Evolutionary conservation across 257 asterid genomes (phyloP).

Genomic region (Misopates orontium): DNA sequence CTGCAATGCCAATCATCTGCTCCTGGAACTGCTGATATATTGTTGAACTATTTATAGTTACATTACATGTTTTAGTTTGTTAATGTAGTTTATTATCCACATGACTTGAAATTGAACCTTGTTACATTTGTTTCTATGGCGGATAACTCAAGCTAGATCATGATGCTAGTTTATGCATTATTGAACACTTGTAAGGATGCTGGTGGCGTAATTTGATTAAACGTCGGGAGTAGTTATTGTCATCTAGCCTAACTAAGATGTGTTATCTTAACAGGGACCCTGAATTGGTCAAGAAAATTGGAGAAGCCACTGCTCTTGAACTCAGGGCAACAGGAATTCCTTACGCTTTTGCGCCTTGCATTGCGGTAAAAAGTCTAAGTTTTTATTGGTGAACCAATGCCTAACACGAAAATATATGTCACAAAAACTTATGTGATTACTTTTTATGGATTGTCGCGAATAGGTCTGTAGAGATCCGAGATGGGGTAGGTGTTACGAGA

Average conservation of each 20-base stretch:
- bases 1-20: background rate
- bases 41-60: too few species aligned
- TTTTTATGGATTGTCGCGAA: background rate
- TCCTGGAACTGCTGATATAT: background rate
- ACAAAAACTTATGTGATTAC: background rate
- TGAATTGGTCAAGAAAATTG: slow-evolving; percentile 42
- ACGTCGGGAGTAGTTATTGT: too few species aligned
- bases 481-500: slow-evolving; percentile 58
- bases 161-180: too few species aligned
- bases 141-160: too few species aligned
- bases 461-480: slow-evolving; percentile 61
- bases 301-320: slow-evolving; percentile 61
- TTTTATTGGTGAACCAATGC: background rate
- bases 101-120: too few species aligned
- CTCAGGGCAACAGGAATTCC: slow-evolving; percentile 59
- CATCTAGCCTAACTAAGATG: too few species aligned
- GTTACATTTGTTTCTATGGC: too few species aligned
- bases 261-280: slow-evolving; percentile 40
- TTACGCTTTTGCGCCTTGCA: slow-evolving; percentile 57
- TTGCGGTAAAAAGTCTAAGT: slow-evolving; percentile 39
- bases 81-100: too few species aligned
- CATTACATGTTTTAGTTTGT: too few species aligned
- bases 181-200: too few species aligned
- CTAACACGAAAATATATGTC: background rate
- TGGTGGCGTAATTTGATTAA: too few species aligned